phyloP scores from a whole-genome alignment of 1,284 basidiomycete genomes.

The Lignosus rhinocerotis region DNA sequence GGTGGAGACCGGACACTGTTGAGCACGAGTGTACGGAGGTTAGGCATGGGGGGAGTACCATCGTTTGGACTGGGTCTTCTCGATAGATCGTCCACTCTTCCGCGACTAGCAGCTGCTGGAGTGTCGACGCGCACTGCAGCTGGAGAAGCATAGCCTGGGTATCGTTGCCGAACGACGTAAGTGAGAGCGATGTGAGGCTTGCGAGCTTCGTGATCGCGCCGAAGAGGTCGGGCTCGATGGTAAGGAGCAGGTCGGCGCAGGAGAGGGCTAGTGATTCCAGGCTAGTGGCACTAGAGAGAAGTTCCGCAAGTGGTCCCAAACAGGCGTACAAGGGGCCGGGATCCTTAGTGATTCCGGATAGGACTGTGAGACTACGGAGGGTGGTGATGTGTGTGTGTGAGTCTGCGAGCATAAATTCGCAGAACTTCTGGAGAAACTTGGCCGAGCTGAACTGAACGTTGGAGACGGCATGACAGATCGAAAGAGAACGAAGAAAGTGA shows the following conservation, averaged over 20 bases:
- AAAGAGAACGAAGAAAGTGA: conserved; percentile 3
- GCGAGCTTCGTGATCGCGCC: conserved; percentile 3
- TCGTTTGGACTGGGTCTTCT: neutral
- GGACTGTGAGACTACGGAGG: conserved; percentile 11
- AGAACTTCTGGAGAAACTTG: conserved; percentile 9
- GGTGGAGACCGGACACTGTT: neutral
- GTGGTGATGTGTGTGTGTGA: neutral
- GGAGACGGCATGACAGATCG: conserved; percentile 13
- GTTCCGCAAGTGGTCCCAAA: neutral
- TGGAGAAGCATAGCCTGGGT: neutral
- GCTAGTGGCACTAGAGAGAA: conserved; percentile 1
- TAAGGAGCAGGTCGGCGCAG: conserved; percentile 4
- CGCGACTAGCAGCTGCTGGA: neutral
- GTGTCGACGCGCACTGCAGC: neutral
- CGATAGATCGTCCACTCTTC: neutral
- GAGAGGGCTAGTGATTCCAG: conserved; percentile 9
- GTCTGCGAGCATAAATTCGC: conserved; percentile 11
- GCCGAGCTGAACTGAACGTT: conserved; percentile 10
- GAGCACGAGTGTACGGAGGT: conserved; percentile 3
- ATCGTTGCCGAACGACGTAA: neutral
- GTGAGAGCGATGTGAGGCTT: conserved; percentile 3
- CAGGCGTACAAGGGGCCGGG: neutral
- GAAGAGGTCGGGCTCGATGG: conserved; percentile 1
- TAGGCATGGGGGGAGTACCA: conserved; percentile 1
- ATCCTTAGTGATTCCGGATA: neutral